Percentiles rank a stretch among this genome's conserved stretches.
Evolutionary conservation across 805 yeast genomes (phyloP).

Genomic region (Cyberlindnera euphorbiae): DNA sequence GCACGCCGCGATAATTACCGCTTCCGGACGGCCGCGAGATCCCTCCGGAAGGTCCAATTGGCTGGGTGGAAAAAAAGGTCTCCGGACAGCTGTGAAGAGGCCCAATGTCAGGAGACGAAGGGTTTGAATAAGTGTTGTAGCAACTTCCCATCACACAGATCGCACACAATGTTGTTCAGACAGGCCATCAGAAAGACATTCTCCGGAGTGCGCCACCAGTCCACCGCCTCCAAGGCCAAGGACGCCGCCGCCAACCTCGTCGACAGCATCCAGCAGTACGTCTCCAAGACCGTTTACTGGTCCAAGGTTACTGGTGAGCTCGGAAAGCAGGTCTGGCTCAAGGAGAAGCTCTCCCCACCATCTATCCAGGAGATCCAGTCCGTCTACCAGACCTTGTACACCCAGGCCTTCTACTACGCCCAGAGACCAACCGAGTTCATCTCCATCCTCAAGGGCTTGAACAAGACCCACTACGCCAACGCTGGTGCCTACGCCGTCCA

Average conservation of each 20-base stretch:
- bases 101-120: too few species aligned
- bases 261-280: slow-evolving; percentile 32
- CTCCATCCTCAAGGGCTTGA: slow-evolving; percentile 40
- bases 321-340: slow-evolving; percentile 65
- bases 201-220: slow-evolving; percentile 29
- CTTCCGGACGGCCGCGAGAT: too few species aligned
- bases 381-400: slow-evolving; percentile 56
- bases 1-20: too few species aligned
- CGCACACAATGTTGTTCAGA: slow-evolving; percentile 20
- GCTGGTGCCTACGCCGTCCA: slow-evolving; percentile 78
- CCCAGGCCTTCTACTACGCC: slow-evolving; percentile 37
- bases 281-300: slow-evolving; percentile 74
- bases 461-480: slow-evolving; percentile 55
- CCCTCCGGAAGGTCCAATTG: too few species aligned
- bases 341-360: slow-evolving; percentile 95
- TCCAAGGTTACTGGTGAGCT: slow-evolving; percentile 50
- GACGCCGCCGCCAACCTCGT: slow-evolving; percentile 32
- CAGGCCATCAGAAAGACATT: slow-evolving; percentile 22
- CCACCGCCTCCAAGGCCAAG: slow-evolving; percentile 30
- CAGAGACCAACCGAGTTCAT: slow-evolving; percentile 60
- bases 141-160: neutral
- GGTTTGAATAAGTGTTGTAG: too few species aligned
- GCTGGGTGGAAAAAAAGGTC: too few species aligned
- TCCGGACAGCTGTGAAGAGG: too few species aligned
- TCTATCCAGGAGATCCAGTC: slow-evolving; percentile 66